Conservation (phyloP, 179 eudicot species). For the Spergularia azorica region DNA sequence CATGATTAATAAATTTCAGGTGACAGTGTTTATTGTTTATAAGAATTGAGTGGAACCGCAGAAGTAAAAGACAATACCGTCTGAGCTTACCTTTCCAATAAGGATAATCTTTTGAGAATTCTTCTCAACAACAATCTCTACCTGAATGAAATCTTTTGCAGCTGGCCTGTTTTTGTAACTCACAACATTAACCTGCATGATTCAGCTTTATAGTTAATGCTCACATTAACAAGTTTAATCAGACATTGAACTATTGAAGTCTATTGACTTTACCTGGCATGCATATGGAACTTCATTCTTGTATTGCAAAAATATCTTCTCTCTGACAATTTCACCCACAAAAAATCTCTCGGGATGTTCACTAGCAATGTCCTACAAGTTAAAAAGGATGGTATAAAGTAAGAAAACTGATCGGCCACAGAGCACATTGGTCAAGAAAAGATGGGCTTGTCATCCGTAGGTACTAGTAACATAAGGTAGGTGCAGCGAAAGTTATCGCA, state of each 20-base stretch:
- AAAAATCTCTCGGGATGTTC: constrained; percentile 99
- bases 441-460: neutral
- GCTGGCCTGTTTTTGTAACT: constrained; percentile 81
- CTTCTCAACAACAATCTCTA: constrained; percentile 89
- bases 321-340: constrained; percentile 87
- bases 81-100: constrained; percentile 68
- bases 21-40: neutral
- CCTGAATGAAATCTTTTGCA: constrained; percentile 95
- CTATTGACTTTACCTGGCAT: constrained; percentile 60
- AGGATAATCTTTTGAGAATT: constrained; percentile 91
- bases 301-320: constrained; percentile 91
- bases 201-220: constrained; percentile 6
- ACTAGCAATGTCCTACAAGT: constrained; percentile 77
- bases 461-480: neutral
- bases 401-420: neutral
- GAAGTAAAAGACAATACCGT: neutral
- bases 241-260: constrained; percentile 5
- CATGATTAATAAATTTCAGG: neutral
- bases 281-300: constrained; percentile 98
- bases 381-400: neutral
- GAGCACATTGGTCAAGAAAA: neutral
- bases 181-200: constrained; percentile 80
- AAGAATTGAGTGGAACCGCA: neutral
- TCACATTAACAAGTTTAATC: neutral
- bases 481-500: constrained; percentile 12